Base-by-base conservation (phyloP, 306 rosid species). In the Adenanthera pavonina region DNA sequence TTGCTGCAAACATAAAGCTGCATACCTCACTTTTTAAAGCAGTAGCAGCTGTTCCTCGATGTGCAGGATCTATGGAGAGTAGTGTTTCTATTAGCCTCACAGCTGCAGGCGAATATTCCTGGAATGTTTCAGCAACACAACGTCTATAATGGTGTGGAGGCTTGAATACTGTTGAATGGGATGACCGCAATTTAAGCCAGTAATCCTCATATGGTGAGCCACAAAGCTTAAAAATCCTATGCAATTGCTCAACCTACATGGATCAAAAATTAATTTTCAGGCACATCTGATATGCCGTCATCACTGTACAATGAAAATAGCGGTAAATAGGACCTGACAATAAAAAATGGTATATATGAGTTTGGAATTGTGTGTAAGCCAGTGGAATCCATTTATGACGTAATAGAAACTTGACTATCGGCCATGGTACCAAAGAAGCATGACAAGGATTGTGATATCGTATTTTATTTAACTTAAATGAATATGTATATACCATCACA, bases 151-250 rank as follows among this genome's bases (percentile, higher is more conserved):
- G 94, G 76, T 87, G 97, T 16, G 97, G 93, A 17, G 96, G 94
- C 89, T 82, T 88, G 89, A 95, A 92, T 56, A 78, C 89, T 64
- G 96, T 79, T 68, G 95, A 85, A 81, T 86, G 87, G 48, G 91
- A 86, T 54, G 78, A 79, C 85, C 89, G 84, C 82, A 92, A 79
- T 82, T 86, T 92, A 36, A 73, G 85, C 97, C 99, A 93, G 76
- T 95, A 95, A 66, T 93, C 97, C 47, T 91, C 94, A 12, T 97
- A 76, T 51, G 99, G 99, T 25, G 99, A 95, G 69, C 97, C 99
- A 86, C 99, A 95, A 38, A 95, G 97, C 90, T 95, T 95, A 84
- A 90, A 95, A 71, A 93, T 95, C 85, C 87, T 95, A 84, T 95
- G 99, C 85, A 95, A 87, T 69, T 95, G 99, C 82, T 95, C 99